Evolutionary conservation across 805 yeast genomes (phyloP).

Genomic region (Saccharomycopsis fodiens): DNA sequence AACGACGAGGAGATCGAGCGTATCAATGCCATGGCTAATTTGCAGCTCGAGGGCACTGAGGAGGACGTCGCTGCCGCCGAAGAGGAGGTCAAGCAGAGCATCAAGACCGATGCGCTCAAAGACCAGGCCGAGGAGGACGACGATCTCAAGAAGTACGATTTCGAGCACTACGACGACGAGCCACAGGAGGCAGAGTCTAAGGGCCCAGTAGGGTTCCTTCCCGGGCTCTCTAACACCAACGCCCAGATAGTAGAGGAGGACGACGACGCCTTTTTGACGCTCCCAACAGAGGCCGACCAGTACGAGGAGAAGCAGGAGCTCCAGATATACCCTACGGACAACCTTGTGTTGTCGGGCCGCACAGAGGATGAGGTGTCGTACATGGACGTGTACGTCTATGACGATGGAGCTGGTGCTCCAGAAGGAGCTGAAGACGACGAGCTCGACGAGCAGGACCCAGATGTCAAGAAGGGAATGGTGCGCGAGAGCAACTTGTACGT

Average conservation of each 20-base stretch:
- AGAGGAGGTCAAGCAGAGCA: constrained; percentile 22
- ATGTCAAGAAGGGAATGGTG: constrained; percentile 39
- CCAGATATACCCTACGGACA: constrained; percentile 86
- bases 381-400: constrained; percentile 89
- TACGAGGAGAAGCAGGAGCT: constrained; percentile 77
- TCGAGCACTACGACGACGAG: constrained; percentile 78
- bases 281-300: constrained; percentile 44
- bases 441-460: constrained; percentile 52
- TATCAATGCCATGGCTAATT: constrained; percentile 75
- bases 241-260: constrained; percentile 33
- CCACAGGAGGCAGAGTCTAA: constrained; percentile 37
- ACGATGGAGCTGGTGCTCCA: constrained; percentile 86
- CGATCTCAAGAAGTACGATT: constrained; percentile 79
- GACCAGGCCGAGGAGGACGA: constrained; percentile 65
- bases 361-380: constrained; percentile 94
- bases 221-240: constrained; percentile 58
- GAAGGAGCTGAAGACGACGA: constrained; percentile 58
- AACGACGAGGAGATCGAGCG: constrained; percentile 91
- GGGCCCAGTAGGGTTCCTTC: constrained; percentile 47
- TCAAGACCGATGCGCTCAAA: constrained; percentile 27
- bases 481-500: constrained; percentile 78
- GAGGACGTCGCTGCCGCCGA: constrained; percentile 31
- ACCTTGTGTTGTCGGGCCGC: constrained; percentile 80
- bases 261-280: constrained; percentile 55
- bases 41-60: constrained; percentile 72